Evolutionary conservation across 306 rosid species (phyloP), one percentile per base, ranked within the genome.

Genomic region (Dalbergia cultrata): DNA sequence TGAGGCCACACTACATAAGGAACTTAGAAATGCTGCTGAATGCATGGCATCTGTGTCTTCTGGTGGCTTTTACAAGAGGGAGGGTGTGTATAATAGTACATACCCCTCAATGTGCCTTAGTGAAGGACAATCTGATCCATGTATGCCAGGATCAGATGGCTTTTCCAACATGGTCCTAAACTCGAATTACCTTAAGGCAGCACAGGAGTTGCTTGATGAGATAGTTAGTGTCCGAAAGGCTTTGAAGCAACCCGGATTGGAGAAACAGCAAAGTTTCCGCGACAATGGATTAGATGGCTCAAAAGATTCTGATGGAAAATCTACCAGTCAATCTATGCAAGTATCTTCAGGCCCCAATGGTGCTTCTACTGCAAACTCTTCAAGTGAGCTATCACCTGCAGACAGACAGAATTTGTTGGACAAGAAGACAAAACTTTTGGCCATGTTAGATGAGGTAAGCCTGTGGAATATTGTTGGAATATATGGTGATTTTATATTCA

Each of bases 371-470:
- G 72, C 81, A 11, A 87, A 87, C 79, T 73, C 92, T 11, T 83
- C 86, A 1, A 6, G 31, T 5, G 95, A 94, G 79, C 81, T 90
- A 64, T 90, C 97, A 37, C 80, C 92, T 5, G 80, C 88, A 13
- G 96, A 90, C 61, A 84, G 93, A 33, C 96, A 90, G 86, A 88
- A 85, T 67, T 82, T 93, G 85, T 85, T 89, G 83, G 92, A 86
- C 79, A 91, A 86, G 88, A 93, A 88, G 83, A 87, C 90, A 16
- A 93, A 88, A 56, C 98, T 95, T 76, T 39, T 93, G 88, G 79
- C 93, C 75, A 87, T 91, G 97, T 80, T 95, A 83, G 90, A 92
- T 62, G 97, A 95, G 92, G 99, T 95, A 90, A 84, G 70, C 74
- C 44, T 72, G 12, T 43, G 10, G 11, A 61, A 10, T 21, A 43